Base-by-base conservation (phyloP, 2,329 filamentous ascomycete species). In the Aspergillus tanneri region DNA sequence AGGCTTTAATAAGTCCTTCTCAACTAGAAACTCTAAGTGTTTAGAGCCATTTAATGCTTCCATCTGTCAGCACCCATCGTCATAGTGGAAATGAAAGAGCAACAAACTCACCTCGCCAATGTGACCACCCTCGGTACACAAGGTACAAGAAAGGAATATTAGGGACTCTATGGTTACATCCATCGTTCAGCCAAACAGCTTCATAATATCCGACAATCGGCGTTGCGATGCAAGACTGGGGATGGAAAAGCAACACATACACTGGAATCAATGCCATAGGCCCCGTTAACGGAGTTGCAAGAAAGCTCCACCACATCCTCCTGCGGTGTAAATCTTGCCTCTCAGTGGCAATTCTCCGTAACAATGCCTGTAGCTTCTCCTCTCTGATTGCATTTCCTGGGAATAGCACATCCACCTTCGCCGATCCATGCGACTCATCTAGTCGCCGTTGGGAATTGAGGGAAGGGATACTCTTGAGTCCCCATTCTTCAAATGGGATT, bases 141-240 rank as follows among this genome's bases (percentile, higher is more conserved):
- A 97, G 81, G 69, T 97, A 99, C 76, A 97, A 97, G 77, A 97
- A 97, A 14, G 93, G 93, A 10, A 99, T 77, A 66, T 99, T 96
- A 27, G 92, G 91, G 54, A 96, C 80, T 53, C 89, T 95, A 42
- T 10, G 23, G 3, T 6, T 7, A 23, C 14, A 21, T 14, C 16
- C 18, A 43, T 3, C 7, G 35, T 35, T 34, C 3, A 14, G 10
- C 14, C 30, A 4, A 18, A 11, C 18, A 42, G 25, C n/a, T 3
- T 10, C 39, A 16, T 25, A 22, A 21, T 22, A n/a, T 38, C n/a
- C 11, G 19, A 12, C 1, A 9, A 23, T 22, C 21, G 19, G n/a
- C 36, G 19, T 7, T 14, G 22, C 36, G 14, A 23, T 38, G 14
- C 12, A 5, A 7, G 36, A n/a, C n/a, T 11, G 7, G 24, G 14